A percentile compares a stretch with the other conserved stretches of the same genome.
Conservation (phyloP, 371 early-diverging fungal genomes). For the Blakeslea trispora region DNA sequence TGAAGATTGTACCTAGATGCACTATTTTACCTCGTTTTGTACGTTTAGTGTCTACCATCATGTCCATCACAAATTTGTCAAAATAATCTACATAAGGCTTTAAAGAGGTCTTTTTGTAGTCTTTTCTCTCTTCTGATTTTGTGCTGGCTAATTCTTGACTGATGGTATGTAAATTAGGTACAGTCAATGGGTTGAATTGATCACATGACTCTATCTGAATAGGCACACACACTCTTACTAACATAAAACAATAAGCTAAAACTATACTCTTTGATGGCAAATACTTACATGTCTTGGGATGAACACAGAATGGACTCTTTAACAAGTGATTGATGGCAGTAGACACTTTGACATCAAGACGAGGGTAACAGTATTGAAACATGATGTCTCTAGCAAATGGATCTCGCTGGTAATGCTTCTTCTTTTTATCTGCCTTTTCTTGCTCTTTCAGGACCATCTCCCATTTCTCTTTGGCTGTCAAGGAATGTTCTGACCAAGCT, state of each 20-base stretch:
- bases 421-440: constrained; percentile 18
- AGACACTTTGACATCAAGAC: constrained; percentile 96
- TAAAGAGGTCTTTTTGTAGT: constrained; percentile 64
- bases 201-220: constrained; percentile 77
- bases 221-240: constrained; percentile 91
- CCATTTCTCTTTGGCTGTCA: constrained; percentile 63
- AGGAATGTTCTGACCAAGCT: constrained; percentile 52
- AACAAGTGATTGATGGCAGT: constrained; percentile 94
- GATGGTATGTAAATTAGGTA: constrained; percentile 74
- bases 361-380: constrained; percentile 89
- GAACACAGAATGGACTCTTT: constrained; percentile 99
- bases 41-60: constrained; percentile 43
- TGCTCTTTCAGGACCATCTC: constrained; percentile 32
- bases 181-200: constrained; percentile 77
- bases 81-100: constrained; percentile 67
- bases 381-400: constrained; percentile 66
- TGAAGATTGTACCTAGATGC: no score
- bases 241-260: background rate
- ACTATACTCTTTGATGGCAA: background rate
- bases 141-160: constrained; percentile 59
- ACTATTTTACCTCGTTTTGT: constrained; percentile 45
- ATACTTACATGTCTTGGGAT: constrained; percentile 88
- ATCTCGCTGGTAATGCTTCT: constrained; percentile 11
- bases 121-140: constrained; percentile 26
- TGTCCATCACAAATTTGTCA: constrained; percentile 62